These are phyloP conservation scores for Ophiostoma pallidulum DNA, from an alignment of 2,329 filamentous ascomycete genomes.

Conservation along the genomic window DNA sequence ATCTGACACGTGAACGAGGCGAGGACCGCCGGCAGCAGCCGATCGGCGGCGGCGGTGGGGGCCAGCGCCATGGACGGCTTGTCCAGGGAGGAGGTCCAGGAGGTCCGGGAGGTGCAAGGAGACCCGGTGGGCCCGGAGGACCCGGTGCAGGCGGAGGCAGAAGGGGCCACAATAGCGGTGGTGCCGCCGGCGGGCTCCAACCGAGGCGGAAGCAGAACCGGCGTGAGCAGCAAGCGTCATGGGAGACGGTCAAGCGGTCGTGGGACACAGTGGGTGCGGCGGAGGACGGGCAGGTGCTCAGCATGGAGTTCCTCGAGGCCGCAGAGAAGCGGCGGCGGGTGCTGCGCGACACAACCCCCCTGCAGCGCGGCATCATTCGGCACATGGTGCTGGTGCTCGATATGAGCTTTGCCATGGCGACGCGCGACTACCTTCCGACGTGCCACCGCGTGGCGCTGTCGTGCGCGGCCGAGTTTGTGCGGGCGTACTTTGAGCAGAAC, in stretches of 20 bases:
- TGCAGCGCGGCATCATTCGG: conserved; percentile 96
- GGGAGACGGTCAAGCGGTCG: conserved; percentile 57
- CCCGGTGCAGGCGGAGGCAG: not conserved
- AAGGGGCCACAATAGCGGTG: not conserved
- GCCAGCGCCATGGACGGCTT: conserved; percentile 22
- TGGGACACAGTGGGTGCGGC: conserved; percentile 71
- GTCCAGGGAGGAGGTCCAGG: not conserved
- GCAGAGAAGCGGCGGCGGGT: conserved; percentile 73
- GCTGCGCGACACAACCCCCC: conserved; percentile 84
- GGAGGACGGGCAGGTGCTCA: conserved; percentile 67
- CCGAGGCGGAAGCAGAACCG: conserved; percentile 15
- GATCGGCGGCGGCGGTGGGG: too few relatives aligned
- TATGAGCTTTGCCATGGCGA: conserved; percentile 84
- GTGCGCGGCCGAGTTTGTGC: conserved; percentile 79
- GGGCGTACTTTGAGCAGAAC: conserved; percentile 97
- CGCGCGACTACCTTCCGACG: conserved; percentile 88
- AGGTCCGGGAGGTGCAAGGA: not conserved
- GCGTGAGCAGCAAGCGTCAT: conserved; percentile 40
- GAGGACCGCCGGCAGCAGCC: conserved; percentile 11
- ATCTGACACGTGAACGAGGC: conserved; percentile 26
- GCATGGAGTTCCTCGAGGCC: conserved; percentile 69
- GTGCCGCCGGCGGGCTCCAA: conserved; percentile 10
- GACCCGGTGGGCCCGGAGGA: not conserved
- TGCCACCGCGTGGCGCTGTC: conserved; percentile 73
- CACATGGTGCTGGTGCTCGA: conserved; percentile 87